A percentile compares a stretch with the other conserved stretches of the same genome.
phyloP scores from a whole-genome alignment of 208 protist species.

The Leishmania lainsoni region DNA sequence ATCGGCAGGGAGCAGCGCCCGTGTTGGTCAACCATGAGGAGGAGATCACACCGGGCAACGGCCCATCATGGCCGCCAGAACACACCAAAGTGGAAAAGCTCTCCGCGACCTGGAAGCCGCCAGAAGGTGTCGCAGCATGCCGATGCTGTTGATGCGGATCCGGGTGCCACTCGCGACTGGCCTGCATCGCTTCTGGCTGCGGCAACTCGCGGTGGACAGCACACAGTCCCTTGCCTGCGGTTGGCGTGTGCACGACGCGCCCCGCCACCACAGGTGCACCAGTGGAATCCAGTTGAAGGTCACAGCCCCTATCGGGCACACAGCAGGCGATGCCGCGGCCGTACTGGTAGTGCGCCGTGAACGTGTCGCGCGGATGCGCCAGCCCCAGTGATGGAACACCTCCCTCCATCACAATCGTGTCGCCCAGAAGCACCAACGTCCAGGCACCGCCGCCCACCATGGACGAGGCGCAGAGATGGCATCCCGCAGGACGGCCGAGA shows the following conservation, averaged over 20 bases:
- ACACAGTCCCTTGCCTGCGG: neutral
- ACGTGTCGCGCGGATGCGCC: conserved; percentile 28
- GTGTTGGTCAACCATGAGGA: neutral
- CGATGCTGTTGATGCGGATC: neutral
- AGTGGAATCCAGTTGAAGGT: neutral
- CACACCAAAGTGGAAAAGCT: neutral
- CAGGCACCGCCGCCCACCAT: conserved; percentile 17
- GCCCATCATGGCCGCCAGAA: neutral
- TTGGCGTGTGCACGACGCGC: no score
- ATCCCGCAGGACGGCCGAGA: conserved; percentile 28
- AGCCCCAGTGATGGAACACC: conserved; percentile 57
- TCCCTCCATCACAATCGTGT: conserved; percentile 69
- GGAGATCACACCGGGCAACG: neutral
- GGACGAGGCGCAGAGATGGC: conserved; percentile 20
- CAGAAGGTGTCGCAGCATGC: neutral
- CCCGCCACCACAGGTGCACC: conserved; percentile 2
- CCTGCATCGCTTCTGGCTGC: conserved; percentile 13
- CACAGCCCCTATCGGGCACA: conserved; percentile 29
- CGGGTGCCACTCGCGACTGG: neutral
- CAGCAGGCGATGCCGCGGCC: conserved; percentile 66
- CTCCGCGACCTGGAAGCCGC: neutral
- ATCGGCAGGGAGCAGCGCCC: neutral
- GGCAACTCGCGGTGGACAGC: conserved; percentile 4
- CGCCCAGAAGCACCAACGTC: conserved; percentile 53
- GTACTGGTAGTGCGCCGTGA: conserved; percentile 56